These are phyloP conservation scores for Ophiocordyceps polyrhachis-furcata DNA, from an alignment of 2,329 filamentous ascomycete genomes.

Conservation along the genomic window DNA sequence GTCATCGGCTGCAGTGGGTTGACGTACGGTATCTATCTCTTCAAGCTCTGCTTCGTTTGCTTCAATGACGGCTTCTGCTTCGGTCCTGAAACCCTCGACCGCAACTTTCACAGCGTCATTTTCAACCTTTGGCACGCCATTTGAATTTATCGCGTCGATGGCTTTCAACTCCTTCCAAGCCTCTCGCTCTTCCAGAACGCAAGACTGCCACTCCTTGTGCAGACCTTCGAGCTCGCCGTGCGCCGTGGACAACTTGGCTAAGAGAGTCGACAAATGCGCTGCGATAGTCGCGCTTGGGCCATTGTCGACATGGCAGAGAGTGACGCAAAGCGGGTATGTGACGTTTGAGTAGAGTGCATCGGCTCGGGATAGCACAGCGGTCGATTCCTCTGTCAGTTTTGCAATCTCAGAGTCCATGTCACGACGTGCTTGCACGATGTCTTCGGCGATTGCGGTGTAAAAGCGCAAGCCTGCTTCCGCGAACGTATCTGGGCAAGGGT, in stretches of 20 bases:
- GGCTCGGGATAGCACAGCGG: conserved; percentile 4
- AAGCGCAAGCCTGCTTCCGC: conserved; percentile 7
- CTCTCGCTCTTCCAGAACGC: conserved; percentile 5
- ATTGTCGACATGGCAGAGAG: conserved; percentile 10
- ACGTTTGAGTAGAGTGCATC: conserved; percentile 14
- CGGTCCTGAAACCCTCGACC: background rate
- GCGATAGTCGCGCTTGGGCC: conserved; percentile 9
- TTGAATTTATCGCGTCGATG: background rate
- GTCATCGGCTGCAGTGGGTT: background rate
- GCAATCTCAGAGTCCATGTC: conserved; percentile 7
- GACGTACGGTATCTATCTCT: conserved; percentile 1
- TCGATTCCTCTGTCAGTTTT: conserved; percentile 6
- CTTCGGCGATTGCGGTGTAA: conserved; percentile 5
- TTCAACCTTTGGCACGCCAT: background rate
- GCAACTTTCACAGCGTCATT: background rate
- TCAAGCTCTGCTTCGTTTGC: background rate
- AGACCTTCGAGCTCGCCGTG: conserved; percentile 9
- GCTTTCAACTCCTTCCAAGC: conserved; percentile 5
- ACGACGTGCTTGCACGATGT: conserved; percentile 8
- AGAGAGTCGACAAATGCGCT: conserved; percentile 8
- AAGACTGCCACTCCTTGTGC: conserved; percentile 9
- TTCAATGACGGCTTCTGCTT: background rate
- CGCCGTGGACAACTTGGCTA: conserved; percentile 6
- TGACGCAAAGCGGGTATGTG: conserved; percentile 12
- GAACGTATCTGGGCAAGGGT: conserved; percentile 6